These are phyloP conservation scores for Elymus sibiricus DNA, from an alignment of 176 grass and related monocot species.

Conservation along the genomic window DNA sequence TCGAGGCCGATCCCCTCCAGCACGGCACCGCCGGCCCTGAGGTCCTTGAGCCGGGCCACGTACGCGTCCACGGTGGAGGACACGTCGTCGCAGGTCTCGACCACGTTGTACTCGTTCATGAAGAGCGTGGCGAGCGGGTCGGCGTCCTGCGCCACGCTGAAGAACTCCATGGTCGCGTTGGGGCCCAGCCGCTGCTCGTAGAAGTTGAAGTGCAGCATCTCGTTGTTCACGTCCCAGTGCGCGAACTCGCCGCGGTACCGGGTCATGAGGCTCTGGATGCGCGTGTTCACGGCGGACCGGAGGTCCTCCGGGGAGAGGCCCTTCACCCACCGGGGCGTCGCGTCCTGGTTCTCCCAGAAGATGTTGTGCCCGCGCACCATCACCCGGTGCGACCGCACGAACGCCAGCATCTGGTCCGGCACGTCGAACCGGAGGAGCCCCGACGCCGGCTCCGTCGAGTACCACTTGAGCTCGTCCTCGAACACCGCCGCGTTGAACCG, in stretches of 20 bases:
- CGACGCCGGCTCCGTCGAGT: conserved; percentile 78
- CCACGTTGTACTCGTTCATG: conserved; percentile 98
- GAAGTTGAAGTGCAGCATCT: conserved; percentile 98
- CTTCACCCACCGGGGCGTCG: conserved; percentile 79
- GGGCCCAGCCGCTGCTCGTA: conserved; percentile 83
- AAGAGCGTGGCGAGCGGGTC: conserved; percentile 94
- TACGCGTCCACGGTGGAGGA: conserved; percentile 87
- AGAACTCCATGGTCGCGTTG: conserved; percentile 84
- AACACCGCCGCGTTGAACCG: conserved; percentile 95
- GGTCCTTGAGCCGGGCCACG: conserved; percentile 57
- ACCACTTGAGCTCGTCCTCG: conserved; percentile 99
- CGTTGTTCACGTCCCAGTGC: conserved; percentile 98
- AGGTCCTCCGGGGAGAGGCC: conserved; percentile 66
- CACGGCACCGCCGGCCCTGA: conserved; percentile 59
- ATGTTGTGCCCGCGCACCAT: conserved; percentile 95
- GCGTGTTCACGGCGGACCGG: conserved; percentile 61
- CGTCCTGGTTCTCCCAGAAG: conserved; percentile 97
- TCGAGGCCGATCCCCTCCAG: conserved; percentile 82
- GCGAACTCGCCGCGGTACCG: conserved; percentile 94
- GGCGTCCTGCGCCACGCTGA: conserved; percentile 78
- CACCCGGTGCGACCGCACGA: conserved; percentile 77
- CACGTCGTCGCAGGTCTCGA: conserved; percentile 87
- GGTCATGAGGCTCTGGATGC: conserved; percentile 76
- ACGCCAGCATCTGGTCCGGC: conserved; percentile 75
- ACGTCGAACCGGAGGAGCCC: conserved; percentile 67